phyloP scores from a whole-genome alignment of 306 rosid genomes.

The Prunus mume region DNA sequence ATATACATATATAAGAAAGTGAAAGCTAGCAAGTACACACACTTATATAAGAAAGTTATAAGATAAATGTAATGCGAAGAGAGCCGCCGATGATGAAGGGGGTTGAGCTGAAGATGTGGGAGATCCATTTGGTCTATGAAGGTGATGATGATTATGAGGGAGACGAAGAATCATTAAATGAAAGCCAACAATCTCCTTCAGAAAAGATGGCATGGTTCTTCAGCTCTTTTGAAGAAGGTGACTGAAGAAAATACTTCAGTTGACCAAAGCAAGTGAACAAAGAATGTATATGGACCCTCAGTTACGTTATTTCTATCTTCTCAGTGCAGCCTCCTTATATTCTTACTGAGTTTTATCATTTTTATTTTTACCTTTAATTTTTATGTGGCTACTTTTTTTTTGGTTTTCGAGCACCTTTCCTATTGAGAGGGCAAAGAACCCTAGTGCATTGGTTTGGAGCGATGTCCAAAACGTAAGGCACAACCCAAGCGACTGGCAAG shows the following conservation, averaged over 20 bases:
- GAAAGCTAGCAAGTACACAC: neutral
- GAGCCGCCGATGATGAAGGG: slow-evolving; percentile 38
- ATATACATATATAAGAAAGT: neutral
- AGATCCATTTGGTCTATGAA: slow-evolving; percentile 51
- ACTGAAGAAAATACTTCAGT: neutral
- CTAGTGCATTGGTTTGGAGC: no score
- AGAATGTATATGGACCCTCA: neutral
- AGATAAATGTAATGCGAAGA: slow-evolving; percentile 31
- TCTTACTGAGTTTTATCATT: no score
- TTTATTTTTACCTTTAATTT: neutral
- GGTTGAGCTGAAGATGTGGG: slow-evolving; percentile 43
- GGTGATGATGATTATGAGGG: slow-evolving; percentile 70
- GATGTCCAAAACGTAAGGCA: no score
- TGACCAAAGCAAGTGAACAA: neutral
- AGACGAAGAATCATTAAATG: slow-evolving; percentile 36
- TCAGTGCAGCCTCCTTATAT: neutral
- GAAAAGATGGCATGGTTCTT: slow-evolving; percentile 48
- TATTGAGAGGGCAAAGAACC: no score
- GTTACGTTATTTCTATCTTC: neutral
- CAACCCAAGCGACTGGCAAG: no score
- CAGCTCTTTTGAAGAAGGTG: slow-evolving; percentile 13
- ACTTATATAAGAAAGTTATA: neutral
- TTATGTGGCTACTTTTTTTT: no score
- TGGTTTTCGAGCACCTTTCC: no score
- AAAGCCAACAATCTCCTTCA: slow-evolving; percentile 46